phyloP scores from a whole-genome alignment of 768 basidiomycete species.

The Xerocomellus dryophilus region DNA sequence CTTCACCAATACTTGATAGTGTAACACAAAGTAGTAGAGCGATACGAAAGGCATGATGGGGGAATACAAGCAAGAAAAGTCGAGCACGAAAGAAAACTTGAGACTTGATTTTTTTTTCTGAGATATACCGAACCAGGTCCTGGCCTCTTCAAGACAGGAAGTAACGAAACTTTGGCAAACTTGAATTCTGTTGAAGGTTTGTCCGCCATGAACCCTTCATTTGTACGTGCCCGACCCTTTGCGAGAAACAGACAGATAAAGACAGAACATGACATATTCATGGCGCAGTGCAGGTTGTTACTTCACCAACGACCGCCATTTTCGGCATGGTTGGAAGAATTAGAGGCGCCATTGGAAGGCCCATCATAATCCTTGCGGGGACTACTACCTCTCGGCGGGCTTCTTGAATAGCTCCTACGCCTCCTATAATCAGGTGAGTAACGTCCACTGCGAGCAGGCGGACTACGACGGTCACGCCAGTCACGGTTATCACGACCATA shows the following conservation, averaged over 20 bases:
- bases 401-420: slow-evolving; percentile 75
- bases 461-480: slow-evolving; percentile 80
- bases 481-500: slow-evolving; percentile 71
- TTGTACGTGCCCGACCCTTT: slow-evolving; percentile 43
- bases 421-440: slow-evolving; percentile 77
- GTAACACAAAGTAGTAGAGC: slow-evolving; percentile 48
- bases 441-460: slow-evolving; percentile 60
- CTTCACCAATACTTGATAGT: slow-evolving; percentile 39
- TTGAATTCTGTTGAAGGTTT: slow-evolving; percentile 39
- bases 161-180: slow-evolving; percentile 51
- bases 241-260: slow-evolving; percentile 29
- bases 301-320: slow-evolving; percentile 62
- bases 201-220: slow-evolving; percentile 43
- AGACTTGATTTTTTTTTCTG: slow-evolving; percentile 57
- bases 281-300: slow-evolving; percentile 12
- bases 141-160: slow-evolving; percentile 45
- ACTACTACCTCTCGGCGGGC: slow-evolving; percentile 73
- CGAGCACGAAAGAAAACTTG: slow-evolving; percentile 60
- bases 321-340: slow-evolving; percentile 38
- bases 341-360: slow-evolving; percentile 38
- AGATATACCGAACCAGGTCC: slow-evolving; percentile 51
- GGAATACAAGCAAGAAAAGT: slow-evolving; percentile 49
- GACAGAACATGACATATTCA: slow-evolving; percentile 27
- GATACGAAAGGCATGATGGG: slow-evolving; percentile 38
- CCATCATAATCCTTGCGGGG: slow-evolving; percentile 50